Conservation (phyloP, 441 rosid genomes). For the Adansonia madagascariensis region DNA sequence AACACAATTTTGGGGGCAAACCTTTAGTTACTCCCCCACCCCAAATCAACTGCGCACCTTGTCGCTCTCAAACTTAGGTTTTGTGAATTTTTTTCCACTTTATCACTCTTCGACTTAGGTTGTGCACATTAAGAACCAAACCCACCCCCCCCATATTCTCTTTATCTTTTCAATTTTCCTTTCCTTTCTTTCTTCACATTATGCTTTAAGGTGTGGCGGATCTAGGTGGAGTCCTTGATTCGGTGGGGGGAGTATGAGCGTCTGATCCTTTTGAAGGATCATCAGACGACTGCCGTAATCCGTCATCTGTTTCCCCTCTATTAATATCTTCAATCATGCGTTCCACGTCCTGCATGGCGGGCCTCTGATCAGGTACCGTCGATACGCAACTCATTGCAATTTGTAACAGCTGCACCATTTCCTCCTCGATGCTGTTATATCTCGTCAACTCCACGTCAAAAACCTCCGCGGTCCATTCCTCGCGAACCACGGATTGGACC, state of each 20-base stretch:
- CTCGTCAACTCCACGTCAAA: slow-evolving; percentile 91
- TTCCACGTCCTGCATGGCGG: slow-evolving; percentile 29
- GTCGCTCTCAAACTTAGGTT: slow-evolving; percentile 12
- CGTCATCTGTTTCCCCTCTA: slow-evolving; percentile 75
- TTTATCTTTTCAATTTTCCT: not conserved
- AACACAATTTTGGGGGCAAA: slow-evolving; percentile 22
- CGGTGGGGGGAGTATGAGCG: slow-evolving; percentile 77
- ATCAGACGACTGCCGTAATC: slow-evolving; percentile 80
- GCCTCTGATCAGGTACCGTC: slow-evolving; percentile 83
- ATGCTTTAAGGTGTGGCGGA: slow-evolving; percentile 51
- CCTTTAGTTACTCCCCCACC: not conserved
- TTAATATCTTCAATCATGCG: slow-evolving; percentile 41
- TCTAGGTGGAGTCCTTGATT: slow-evolving; percentile 64
- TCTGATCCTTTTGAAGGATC: slow-evolving; percentile 92
- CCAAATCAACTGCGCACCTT: slow-evolving; percentile 36
- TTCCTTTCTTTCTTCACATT: slow-evolving; percentile 9
- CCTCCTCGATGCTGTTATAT: slow-evolving; percentile 86
- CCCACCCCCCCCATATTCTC: not conserved
- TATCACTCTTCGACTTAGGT: slow-evolving; percentile 25
- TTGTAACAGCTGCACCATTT: slow-evolving; percentile 95
- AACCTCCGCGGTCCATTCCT: slow-evolving; percentile 98
- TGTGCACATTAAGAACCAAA: slow-evolving; percentile 21
- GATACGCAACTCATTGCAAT: slow-evolving; percentile 91
- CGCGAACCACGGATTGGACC: slow-evolving; percentile 94
- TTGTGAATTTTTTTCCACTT: no score